Base-by-base conservation (phyloP, 257 asterid species). In the Jasminum sambac region DNA sequence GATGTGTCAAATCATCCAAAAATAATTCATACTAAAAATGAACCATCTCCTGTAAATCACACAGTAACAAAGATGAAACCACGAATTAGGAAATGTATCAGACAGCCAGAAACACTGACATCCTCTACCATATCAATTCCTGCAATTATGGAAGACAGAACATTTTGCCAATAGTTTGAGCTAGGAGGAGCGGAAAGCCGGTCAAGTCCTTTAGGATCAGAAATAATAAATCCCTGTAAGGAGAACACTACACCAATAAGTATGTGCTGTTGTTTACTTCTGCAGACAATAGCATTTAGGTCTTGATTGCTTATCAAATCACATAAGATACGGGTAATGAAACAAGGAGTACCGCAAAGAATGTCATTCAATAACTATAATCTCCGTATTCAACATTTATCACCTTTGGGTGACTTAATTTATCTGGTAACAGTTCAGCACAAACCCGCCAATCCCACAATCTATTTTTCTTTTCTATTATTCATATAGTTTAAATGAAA, bases 161-260 rank as follows among this genome's bases (percentile, higher is more conserved):
- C 81, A 69, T 95, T 78, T 44, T 84, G 87, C 71, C 61, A 79
- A 61, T 90, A 89, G 74, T 83, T 87, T 37, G 92, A 82, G 42
- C 96, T 96, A 79, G 81, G 77, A 68, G 96, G 95, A 67, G 66
- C 55, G 62, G 85, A 83, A 72, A 92, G 90, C 76, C 97, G 81
- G 83, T 91, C 96, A 25, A 92, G 79, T 61, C 81, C 98, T 82
- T 88, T 95, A 11, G 91, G 78, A 71, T 92, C 98, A 23, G 98
- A 81, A 72, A 92, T 92, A 71, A 92, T 79, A 67, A 89, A 84
- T 24, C 94, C 96, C 97, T 90, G 72, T 73, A 84, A 72, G 68
- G 66, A 68, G 64, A 50, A 40, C 55, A 16, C 17, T 43, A 34
- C 34, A 1, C 4, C 19, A 58, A 60, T 71, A 16, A 77, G 42